These are phyloP conservation scores for Barnettozyma californica DNA, from an alignment of 805 yeast genomes.

Conservation along the genomic window DNA sequence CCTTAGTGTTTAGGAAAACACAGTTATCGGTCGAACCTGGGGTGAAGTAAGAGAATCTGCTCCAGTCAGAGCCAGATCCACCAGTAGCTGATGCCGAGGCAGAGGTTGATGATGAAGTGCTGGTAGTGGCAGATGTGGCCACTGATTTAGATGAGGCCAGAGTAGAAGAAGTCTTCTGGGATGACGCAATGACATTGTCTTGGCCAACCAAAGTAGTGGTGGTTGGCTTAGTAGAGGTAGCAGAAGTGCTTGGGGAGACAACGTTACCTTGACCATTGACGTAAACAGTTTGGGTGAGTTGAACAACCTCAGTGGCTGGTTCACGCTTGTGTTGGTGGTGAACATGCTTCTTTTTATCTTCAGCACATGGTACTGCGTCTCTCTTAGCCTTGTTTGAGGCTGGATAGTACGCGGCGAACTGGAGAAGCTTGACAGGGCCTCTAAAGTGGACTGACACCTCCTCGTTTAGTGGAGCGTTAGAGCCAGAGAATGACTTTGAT, in stretches of 20 bases:
- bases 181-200: constrained; percentile 2
- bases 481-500: constrained; percentile 57
- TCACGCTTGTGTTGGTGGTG: constrained; percentile 54
- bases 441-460: constrained; percentile 86
- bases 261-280: constrained; percentile 54
- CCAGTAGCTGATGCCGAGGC: constrained; percentile 29
- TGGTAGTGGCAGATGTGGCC: constrained; percentile 25
- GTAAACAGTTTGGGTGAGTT: constrained; percentile 74
- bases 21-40: constrained; percentile 69
- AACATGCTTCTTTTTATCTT: constrained; percentile 26
- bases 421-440: constrained; percentile 76
- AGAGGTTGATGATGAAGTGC: constrained; percentile 27
- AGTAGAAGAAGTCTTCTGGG: constrained; percentile 21
- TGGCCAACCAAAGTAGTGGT: not conserved
- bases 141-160: constrained; percentile 7
- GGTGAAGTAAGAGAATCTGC: constrained; percentile 67
- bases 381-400: constrained; percentile 39
- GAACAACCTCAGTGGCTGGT: constrained; percentile 55
- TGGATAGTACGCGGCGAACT: constrained; percentile 89
- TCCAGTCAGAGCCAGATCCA: constrained; percentile 52
- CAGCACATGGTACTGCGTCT: constrained; percentile 31
- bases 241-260: constrained; percentile 15
- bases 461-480: constrained; percentile 76
- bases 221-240: not conserved
- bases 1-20: constrained; percentile 81